These are phyloP conservation scores for Thermothielavioides terrestris DNA, from an alignment of 495 filamentous ascomycete genomes.

Conservation along the genomic window DNA sequence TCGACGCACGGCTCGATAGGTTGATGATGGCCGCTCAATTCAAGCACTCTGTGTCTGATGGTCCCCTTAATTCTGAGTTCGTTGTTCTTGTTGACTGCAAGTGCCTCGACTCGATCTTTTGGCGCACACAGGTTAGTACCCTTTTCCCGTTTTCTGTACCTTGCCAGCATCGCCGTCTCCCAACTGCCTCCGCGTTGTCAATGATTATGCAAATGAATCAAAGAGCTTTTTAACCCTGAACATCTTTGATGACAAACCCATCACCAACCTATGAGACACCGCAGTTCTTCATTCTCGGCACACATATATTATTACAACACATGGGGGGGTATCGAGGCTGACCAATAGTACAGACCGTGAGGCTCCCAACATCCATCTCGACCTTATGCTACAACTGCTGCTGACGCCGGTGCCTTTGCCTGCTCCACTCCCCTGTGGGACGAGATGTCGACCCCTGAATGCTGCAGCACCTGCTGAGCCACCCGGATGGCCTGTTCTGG, in stretches of 20 bases:
- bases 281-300: slow-evolving; percentile 10
- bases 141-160: slow-evolving; percentile 3
- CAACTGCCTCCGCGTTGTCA: slow-evolving; percentile 29
- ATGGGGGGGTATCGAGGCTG: slow-evolving; percentile 28
- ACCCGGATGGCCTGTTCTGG: slow-evolving; percentile 52
- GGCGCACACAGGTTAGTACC: slow-evolving; percentile 36
- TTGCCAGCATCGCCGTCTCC: no score
- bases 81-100: background rate
- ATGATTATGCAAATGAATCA: slow-evolving; percentile 43
- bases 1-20: slow-evolving; percentile 36
- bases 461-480: slow-evolving; percentile 39
- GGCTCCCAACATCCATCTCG: background rate
- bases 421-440: background rate
- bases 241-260: slow-evolving; percentile 38
- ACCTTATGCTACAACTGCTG: slow-evolving; percentile 1
- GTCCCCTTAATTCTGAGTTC: slow-evolving; percentile 8
- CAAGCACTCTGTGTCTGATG: slow-evolving; percentile 26
- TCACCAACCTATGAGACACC: slow-evolving; percentile 46
- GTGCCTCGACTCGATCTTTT: background rate
- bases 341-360: slow-evolving; percentile 10
- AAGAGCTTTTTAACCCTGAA: slow-evolving; percentile 54
- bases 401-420: background rate
- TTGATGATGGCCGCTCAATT: slow-evolving; percentile 38
- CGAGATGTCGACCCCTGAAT: slow-evolving; percentile 5
- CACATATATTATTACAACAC: slow-evolving; percentile 9